Evolutionary conservation across 306 rosid species (phyloP), one percentile per base, ranked within the genome.

Genomic region (Rosa multiflora): DNA sequence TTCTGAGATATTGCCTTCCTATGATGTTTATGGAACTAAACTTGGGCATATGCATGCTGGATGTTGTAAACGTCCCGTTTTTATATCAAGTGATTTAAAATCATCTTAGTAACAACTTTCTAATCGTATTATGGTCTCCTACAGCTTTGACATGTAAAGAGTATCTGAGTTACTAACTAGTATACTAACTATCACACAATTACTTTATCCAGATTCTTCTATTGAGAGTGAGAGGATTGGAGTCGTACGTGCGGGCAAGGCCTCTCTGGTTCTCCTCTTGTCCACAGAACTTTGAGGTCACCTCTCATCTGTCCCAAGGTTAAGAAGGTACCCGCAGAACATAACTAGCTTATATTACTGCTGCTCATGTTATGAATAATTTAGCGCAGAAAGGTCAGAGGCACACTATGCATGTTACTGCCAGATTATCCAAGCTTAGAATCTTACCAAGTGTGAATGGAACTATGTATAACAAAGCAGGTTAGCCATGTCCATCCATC

Each of bases 401-500:
- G 26, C 26, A 23, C 26, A 23, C 26, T 23, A 23, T 23, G 26
- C 26, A 23, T 23, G 26, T 23, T 23, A 23, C 26, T 23, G 26
- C 26, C 26, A 23, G 26, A 23, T 23, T 23, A 23, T 23, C 26
- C 26, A 23, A 23, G 26, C 26, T 23, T 23, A 23, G 73, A n/a
- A 2, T 64, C 98, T 88, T 79, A 96, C 99, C 98, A 10, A 96
- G 93, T 29, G 94, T 96, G 82, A 96, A 96, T 10, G 99, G 99
- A 58, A 96, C 99, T 59, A 93, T 96, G 87, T 93, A 96, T 67
- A 96, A 91, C 84, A 96, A 86, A 81, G 99, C 99, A 0, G 99
- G 99, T 81, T 96, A 98, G 76, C 98, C 99, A 79, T 93, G 99
- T 67, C 98, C 99, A 68, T 96, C 99, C 99, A 96, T 96, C 84